Evolutionary conservation across 208 protist species (phyloP).

Genomic region (Leishmania guyanensis): DNA sequence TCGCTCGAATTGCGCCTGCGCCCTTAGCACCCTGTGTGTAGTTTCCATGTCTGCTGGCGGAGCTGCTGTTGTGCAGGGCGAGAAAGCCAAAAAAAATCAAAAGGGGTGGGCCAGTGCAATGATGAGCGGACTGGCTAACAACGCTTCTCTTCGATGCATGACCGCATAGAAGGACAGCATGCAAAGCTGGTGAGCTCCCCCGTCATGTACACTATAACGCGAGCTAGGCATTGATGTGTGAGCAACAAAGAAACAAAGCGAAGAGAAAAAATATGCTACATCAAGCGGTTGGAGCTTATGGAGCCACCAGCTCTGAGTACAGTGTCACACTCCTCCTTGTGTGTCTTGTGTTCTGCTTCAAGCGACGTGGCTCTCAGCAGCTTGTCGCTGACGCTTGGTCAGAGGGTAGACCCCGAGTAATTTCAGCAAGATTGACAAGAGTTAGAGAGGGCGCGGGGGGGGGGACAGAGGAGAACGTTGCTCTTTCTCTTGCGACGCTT

Average conservation of each 20-base stretch:
- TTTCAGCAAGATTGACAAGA: neutral
- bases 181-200: neutral
- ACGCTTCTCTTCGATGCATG: neutral
- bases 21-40: neutral
- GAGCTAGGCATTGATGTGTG: neutral
- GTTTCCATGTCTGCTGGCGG: neutral
- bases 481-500: neutral
- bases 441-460: neutral
- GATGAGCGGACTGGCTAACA: neutral
- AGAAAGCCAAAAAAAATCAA: too few relatives aligned
- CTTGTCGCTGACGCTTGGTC: neutral
- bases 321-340: neutral
- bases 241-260: neutral
- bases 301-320: neutral
- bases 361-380: neutral
- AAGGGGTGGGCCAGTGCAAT: neutral
- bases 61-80: neutral
- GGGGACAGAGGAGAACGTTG: neutral
- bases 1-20: neutral
- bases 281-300: neutral
- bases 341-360: neutral
- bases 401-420: neutral
- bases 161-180: neutral
- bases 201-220: slow-evolving; percentile 12
- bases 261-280: neutral